Evolutionary conservation across 306 rosid genomes (phyloP), one percentile per base, ranked within the genome.

Genomic region (Glycine latifolia): DNA sequence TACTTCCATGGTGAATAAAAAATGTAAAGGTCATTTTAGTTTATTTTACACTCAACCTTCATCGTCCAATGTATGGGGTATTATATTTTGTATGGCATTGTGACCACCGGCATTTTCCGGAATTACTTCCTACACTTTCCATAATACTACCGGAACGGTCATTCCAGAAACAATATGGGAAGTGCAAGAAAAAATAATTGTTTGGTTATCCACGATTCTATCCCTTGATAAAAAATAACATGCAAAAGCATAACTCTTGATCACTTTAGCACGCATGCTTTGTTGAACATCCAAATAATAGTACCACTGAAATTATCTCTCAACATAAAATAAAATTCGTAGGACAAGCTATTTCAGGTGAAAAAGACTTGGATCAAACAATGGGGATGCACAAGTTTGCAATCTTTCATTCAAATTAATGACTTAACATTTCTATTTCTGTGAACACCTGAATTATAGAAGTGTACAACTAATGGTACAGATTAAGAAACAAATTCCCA

Each of bases 391-490:
- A 53, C 20, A 6, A 67, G 68, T 49, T 12, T 70, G 70, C 20
- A 50, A 73, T 20, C 67, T 63, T 78, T 69, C 84, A 65, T 56
- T 77, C 81, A 77, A 75, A 60, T 67, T 47, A 70, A 14, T 10
- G 76, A 43, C 66, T 44, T 44, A 71, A 65, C 44, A 67, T 50
- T 74, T 54, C 85, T 55, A 74, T 58, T 86, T 68, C 53, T 53
- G 20, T 52, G 52, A 77, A 76, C 76, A 44, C 17, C 74, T 63
- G 77, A 69, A 12, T 62, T 67, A 71, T 58, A 63, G n/a, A n/a
- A 69, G 79, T 50, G 80, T 83, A 83, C 31, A 78, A 46, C 66
- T 83, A 63, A 76, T 63, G 63, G 62, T 79, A 79, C 85, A 86
- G 43, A 82, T 50, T 26, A 77, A 61, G 76, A 69, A 73, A 77